phyloP scores from a whole-genome alignment of 1,284 basidiomycete genomes.

The Marasmius tenuissimus region DNA sequence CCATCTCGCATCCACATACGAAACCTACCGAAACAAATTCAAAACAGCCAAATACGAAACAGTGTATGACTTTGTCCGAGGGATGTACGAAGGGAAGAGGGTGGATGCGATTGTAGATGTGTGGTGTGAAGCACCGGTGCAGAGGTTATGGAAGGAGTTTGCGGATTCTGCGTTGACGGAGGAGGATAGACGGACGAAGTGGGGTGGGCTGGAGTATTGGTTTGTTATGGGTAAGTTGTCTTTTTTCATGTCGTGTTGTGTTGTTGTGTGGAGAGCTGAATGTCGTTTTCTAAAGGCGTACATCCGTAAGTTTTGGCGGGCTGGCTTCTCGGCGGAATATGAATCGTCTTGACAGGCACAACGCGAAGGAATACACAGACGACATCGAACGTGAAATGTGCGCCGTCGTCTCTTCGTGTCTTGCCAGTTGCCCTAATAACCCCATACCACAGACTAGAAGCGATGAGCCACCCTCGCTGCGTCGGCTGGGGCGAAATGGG shows the following conservation, averaged over 20 bases:
- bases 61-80: conserved; percentile 65
- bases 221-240: conserved; percentile 69
- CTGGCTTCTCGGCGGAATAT: background rate
- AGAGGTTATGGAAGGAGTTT: conserved; percentile 60
- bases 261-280: background rate
- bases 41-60: conserved; percentile 48
- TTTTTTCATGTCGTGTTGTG: background rate
- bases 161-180: conserved; percentile 67
- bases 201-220: conserved; percentile 71
- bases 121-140: conserved; percentile 78
- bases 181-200: conserved; percentile 46
- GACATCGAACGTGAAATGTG: conserved; percentile 69
- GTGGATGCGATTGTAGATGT: conserved; percentile 76
- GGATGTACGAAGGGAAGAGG: conserved; percentile 53
- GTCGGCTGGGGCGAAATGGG: conserved; percentile 87
- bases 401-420: conserved; percentile 21
- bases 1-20: conserved; percentile 71
- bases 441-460: conserved; percentile 51
- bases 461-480: conserved; percentile 76
- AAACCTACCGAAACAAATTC: conserved; percentile 60
- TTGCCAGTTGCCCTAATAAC: background rate
- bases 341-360: conserved; percentile 49
- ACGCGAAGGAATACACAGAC: conserved; percentile 68
- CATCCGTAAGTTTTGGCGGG: conserved; percentile 57
- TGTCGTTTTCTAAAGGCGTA: conserved; percentile 45